phyloP scores from a whole-genome alignment of 441 rosid species.

The Dalechampia spathulata region DNA sequence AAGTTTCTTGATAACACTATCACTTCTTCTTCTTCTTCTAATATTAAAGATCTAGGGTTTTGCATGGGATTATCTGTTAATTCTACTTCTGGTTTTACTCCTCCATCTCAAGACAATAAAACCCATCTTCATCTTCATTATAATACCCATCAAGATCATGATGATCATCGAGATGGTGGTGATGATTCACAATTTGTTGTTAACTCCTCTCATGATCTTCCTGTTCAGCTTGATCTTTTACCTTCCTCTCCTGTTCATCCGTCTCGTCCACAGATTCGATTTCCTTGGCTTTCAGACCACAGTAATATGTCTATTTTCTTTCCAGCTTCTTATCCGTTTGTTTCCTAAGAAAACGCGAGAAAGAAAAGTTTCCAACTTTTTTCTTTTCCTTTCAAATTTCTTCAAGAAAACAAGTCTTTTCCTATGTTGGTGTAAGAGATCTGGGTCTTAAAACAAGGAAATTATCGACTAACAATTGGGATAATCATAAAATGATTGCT shows the following conservation, averaged over 20 bases:
- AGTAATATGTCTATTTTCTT: slow-evolving; percentile 13
- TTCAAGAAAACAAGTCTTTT: too few species aligned
- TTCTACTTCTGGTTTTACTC: slow-evolving; percentile 5
- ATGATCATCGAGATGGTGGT: background rate
- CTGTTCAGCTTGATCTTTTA: slow-evolving; percentile 50
- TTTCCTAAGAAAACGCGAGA: background rate
- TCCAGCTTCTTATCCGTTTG: background rate
- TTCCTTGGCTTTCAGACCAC: slow-evolving; percentile 45
- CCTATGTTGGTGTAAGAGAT: background rate
- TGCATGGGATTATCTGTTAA: slow-evolving; percentile 34
- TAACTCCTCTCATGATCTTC: slow-evolving; percentile 21
- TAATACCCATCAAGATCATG: slow-evolving; percentile 1
- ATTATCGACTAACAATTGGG: too few species aligned
- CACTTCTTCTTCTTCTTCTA: background rate
- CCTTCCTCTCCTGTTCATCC: slow-evolving; percentile 47
- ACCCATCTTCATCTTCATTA: too few species aligned
- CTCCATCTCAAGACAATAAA: slow-evolving; percentile 18
- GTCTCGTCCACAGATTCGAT: slow-evolving; percentile 33
- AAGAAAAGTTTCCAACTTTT: background rate
- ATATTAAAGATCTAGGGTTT: slow-evolving; percentile 38
- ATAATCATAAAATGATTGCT: too few species aligned
- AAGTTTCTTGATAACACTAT: slow-evolving; percentile 37
- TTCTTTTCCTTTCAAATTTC: background rate
- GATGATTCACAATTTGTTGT: background rate
- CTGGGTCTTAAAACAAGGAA: too few species aligned